Percentiles rank a stretch among this genome's conserved stretches.
Evolutionary conservation across 257 asterid genomes (phyloP).

Genomic region (Oldenlandia corymbosa): DNA sequence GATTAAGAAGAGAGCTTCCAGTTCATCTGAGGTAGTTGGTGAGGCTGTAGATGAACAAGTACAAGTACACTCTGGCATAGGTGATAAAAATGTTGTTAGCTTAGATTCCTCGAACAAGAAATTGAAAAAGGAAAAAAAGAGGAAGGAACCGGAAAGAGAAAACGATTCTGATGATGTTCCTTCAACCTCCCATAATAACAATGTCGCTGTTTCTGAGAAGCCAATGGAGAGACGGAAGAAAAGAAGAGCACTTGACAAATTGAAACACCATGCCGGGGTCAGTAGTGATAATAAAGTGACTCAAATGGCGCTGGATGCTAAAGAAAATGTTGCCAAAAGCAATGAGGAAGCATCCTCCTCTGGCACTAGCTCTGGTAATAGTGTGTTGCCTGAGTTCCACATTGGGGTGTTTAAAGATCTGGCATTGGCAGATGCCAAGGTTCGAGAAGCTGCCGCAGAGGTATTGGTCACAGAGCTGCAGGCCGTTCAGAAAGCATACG

Average conservation of each 20-base stretch:
- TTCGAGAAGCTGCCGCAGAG: constrained; percentile 69
- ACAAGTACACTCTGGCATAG: constrained; percentile 5
- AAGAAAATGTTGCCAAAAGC: constrained; percentile 22
- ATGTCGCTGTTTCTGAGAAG: constrained; percentile 23
- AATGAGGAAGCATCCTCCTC: constrained; percentile 14
- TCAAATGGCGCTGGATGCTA: constrained; percentile 27
- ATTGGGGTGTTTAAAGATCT: constrained; percentile 77
- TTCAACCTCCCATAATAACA: constrained; percentile 28
- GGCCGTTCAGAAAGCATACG: constrained; percentile 73
- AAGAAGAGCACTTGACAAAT: constrained; percentile 55
- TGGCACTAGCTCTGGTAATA: constrained; percentile 28
- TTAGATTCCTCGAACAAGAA: constrained; percentile 48
- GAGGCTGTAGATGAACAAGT: constrained; percentile 8
- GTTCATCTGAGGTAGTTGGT: constrained; percentile 33
- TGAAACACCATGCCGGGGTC: constrained; percentile 33
- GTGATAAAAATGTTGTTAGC: constrained; percentile 33
- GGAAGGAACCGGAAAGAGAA: constrained; percentile 27
- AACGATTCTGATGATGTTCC: constrained; percentile 29
- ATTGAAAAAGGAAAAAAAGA: constrained; percentile 48
- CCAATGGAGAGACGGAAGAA: constrained; percentile 73
- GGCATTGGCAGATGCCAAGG: constrained; percentile 51
- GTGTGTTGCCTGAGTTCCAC: constrained; percentile 76
- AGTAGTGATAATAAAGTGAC: constrained; percentile 10
- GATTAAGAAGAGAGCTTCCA: constrained; percentile 51
- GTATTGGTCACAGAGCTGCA: constrained; percentile 55